Base-by-base conservation (phyloP, 805 yeast species). In the Saturnispora serradocipensis region DNA sequence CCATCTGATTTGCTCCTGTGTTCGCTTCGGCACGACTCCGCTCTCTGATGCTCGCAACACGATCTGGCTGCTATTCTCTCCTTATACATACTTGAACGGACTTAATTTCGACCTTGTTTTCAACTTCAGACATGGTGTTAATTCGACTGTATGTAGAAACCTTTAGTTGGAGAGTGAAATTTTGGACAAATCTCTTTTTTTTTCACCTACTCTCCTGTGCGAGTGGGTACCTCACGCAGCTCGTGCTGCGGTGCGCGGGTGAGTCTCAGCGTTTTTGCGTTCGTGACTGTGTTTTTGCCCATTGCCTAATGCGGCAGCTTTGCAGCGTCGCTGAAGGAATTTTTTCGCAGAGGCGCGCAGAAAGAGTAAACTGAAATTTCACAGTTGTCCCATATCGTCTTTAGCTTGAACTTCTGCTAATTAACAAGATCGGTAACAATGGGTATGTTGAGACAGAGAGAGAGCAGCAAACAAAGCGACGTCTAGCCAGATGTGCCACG, bases 1-100 rank as follows among this genome's bases (percentile, higher is more conserved):
- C 22, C 22, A 2, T 22, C 22, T 22, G 67, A 58, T 25, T 25
- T 25, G 28, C 28, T 25, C 9, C 28, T 25, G 28, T 25, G 28
- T 25, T 25, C 28, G 9, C 28, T 7, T 25, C 6, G 7, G 9
- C 28, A 25, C 27, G 9, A 25, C 28, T 25, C 9, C 10, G 7
- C 28, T 25, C 28, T 8, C 28, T 2, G 9, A 25, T 5, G 28
- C 28, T 25, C 28, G 9, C 9, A 7, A 5, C 28, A 25, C 28
- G 0, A 5, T 25, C 28, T 8, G 9, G 3, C 9, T 8, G 9
- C 28, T 8, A 15, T 43, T 18, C 28, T n/a, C 10, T 20, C 18
- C 16, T 2, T 13, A n/a, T 49, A 83, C 89, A 79, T 83, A 83
- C 89, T 81, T 84, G 90, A 73, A 86, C 91, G 78, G 90, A 84